Conservation (phyloP, 2,329 filamentous ascomycete species). For the Venturia nashicola region DNA sequence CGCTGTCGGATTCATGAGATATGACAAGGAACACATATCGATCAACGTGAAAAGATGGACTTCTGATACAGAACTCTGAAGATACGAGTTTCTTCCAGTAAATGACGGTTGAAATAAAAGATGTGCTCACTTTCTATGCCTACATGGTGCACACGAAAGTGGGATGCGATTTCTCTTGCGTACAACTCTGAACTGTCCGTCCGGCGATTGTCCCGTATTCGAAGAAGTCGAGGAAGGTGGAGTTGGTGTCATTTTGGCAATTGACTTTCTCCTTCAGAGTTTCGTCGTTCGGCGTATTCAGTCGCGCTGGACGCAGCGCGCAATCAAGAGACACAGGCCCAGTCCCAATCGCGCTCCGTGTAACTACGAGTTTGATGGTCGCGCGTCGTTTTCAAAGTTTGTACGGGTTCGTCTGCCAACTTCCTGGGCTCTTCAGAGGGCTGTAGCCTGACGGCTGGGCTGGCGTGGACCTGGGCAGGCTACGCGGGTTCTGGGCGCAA, state of each 20-base stretch:
- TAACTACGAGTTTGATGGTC: neutral
- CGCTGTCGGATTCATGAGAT: neutral
- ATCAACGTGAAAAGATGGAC: too few species aligned
- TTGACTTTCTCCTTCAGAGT: neutral
- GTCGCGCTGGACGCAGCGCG: neutral
- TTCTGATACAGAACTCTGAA: neutral
- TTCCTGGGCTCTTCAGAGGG: neutral
- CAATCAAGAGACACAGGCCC: neutral
- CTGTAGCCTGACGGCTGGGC: neutral
- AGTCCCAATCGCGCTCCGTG: neutral
- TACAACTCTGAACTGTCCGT: constrained; percentile 76
- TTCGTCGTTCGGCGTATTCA: neutral
- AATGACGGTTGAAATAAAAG: neutral
- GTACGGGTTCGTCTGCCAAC: neutral
- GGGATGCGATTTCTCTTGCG: constrained; percentile 87
- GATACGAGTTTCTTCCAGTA: neutral
- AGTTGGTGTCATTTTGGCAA: constrained; percentile 38
- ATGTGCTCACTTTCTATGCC: constrained; percentile 68
- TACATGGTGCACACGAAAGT: constrained; percentile 80
- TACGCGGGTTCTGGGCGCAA: neutral
- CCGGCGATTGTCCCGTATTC: constrained; percentile 64
- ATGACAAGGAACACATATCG: neutral
- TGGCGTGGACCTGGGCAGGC: neutral
- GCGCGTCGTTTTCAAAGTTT: neutral
- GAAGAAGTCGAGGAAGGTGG: constrained; percentile 70